Conservation (phyloP, 2,329 filamentous ascomycete species). For the Parastagonospora avenae region DNA sequence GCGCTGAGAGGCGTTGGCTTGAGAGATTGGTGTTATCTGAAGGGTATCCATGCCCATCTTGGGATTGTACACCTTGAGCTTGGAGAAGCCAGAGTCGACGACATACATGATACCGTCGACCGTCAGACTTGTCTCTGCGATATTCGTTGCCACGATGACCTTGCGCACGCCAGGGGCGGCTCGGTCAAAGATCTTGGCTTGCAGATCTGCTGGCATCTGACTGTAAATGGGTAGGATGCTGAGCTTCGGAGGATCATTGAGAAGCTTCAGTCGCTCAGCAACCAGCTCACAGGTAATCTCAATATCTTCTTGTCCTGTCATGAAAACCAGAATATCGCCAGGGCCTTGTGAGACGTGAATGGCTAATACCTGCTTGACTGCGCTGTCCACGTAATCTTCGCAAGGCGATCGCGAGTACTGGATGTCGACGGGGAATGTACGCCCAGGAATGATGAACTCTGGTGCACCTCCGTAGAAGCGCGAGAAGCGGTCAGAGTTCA, state of each 20-base stretch:
- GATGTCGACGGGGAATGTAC: constrained; percentile 96
- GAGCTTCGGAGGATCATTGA: constrained; percentile 94
- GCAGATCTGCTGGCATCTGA: constrained; percentile 97
- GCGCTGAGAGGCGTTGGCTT: constrained; percentile 92
- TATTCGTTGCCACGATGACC: constrained; percentile 97
- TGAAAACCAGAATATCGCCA: constrained; percentile 96
- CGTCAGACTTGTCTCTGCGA: constrained; percentile 95
- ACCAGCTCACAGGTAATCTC: constrained; percentile 94
- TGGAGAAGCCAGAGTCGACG: constrained; percentile 93
- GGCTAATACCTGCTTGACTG: constrained; percentile 91
- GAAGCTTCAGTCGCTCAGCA: constrained; percentile 80
- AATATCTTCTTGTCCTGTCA: constrained; percentile 99
- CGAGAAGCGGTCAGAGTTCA: constrained; percentile 96
- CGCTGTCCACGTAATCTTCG: constrained; percentile 96
- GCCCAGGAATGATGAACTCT: constrained; percentile 93
- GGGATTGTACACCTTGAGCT: constrained; percentile 98
- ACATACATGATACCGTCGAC: constrained; percentile 99
- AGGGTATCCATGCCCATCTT: constrained; percentile 99
- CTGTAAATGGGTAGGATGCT: constrained; percentile 97
- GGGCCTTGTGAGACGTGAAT: constrained; percentile 94
- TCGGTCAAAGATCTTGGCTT: constrained; percentile 96
- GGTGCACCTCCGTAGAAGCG: constrained; percentile 95
- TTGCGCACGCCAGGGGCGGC: constrained; percentile 90
- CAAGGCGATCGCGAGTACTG: constrained; percentile 94
- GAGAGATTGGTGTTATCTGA: constrained; percentile 95